These are phyloP conservation scores for Tetrahymena malaccensis DNA, from an alignment of 73 alveolate genomes.

Conservation along the genomic window DNA sequence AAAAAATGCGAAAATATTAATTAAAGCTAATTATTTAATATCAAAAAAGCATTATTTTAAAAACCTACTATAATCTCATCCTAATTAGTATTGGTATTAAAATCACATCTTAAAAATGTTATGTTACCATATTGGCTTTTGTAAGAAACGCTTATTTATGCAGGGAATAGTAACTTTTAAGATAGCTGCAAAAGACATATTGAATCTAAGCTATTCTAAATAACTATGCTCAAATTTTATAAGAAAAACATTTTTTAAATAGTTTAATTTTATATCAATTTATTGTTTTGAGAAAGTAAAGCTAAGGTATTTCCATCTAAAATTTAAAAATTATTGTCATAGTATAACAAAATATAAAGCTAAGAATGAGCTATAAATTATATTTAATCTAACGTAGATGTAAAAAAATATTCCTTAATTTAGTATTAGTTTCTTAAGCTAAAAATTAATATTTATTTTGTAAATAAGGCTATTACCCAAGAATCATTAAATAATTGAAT, in stretches of 20 bases:
- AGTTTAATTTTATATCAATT: neutral
- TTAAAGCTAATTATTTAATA: neutral
- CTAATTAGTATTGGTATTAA: neutral
- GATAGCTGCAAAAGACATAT: neutral
- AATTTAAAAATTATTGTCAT: neutral
- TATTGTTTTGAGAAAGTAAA: neutral
- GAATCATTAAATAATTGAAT: neutral
- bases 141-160: neutral
- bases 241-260: neutral
- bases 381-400: neutral
- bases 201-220: neutral
- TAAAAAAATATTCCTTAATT: neutral
- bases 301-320: neutral
- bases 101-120: neutral
- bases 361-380: neutral
- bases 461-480: neutral
- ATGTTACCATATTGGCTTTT: neutral
- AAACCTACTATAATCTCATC: neutral
- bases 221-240: neutral
- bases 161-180: neutral
- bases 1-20: neutral
- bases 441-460: neutral
- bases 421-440: neutral
- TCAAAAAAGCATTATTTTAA: neutral
- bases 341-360: neutral